Percentiles rank a stretch among this genome's conserved stretches.
Evolutionary conservation across 495 filamentous ascomycete species (phyloP).

Genomic region (Lasiosphaeriaceae sp.): DNA sequence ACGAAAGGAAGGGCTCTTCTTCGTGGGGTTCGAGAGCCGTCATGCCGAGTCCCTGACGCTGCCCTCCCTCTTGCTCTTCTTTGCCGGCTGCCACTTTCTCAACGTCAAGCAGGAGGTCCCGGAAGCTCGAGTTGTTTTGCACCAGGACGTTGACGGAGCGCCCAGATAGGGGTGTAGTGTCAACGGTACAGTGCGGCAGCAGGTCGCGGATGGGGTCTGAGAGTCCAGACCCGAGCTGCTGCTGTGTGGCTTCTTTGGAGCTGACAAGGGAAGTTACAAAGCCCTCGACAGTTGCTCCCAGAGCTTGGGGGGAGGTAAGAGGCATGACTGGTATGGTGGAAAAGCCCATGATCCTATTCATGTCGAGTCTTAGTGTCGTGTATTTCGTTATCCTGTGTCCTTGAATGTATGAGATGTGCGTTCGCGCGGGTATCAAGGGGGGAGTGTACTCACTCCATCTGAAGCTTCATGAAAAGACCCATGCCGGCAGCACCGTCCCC

Average conservation of each 20-base stretch:
- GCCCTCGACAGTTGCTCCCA: slow-evolving; percentile 23
- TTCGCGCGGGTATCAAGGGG: neutral
- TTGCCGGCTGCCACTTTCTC: slow-evolving; percentile 27
- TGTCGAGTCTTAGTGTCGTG: neutral
- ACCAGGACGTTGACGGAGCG: slow-evolving; percentile 47
- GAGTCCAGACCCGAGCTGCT: neutral
- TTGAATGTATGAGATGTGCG: neutral
- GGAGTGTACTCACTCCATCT: slow-evolving; percentile 32
- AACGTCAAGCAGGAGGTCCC: slow-evolving; percentile 39
- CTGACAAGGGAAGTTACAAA: slow-evolving; percentile 25
- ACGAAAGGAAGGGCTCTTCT: slow-evolving; percentile 34
- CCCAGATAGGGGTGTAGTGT: slow-evolving; percentile 31
- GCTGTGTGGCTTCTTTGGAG: neutral
- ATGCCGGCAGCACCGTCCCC: slow-evolving; percentile 14
- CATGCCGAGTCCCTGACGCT: neutral
- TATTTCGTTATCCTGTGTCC: neutral
- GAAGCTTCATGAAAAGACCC: slow-evolving; percentile 38
- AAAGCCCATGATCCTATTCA: slow-evolving; percentile 20
- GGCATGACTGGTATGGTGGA: slow-evolving; percentile 34
- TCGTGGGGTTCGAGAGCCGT: slow-evolving; percentile 28
- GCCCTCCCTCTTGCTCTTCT: slow-evolving; percentile 24
- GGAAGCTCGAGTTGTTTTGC: slow-evolving; percentile 45
- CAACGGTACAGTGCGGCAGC: slow-evolving; percentile 42
- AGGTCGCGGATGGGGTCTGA: slow-evolving; percentile 29
- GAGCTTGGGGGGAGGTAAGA: slow-evolving; percentile 22